Conservation (phyloP, 1,284 basidiomycete species). For the Sparassis latifolia region DNA sequence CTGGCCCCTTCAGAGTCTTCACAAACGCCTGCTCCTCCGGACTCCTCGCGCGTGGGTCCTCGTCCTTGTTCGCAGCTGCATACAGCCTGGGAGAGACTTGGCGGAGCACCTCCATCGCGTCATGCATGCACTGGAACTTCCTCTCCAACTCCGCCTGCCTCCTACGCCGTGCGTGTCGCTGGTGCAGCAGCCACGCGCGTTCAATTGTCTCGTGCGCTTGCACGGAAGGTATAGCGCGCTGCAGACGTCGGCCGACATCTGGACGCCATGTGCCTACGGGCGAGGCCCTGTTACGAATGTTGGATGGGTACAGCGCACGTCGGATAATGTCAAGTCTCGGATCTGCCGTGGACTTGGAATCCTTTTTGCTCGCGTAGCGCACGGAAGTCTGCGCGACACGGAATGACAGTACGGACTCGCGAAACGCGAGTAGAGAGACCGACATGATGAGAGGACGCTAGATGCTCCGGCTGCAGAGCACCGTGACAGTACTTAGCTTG, state of each 20-base stretch:
- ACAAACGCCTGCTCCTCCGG: slow-evolving; percentile 47
- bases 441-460: slow-evolving; percentile 11
- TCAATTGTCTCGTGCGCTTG: slow-evolving; percentile 94
- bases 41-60: slow-evolving; percentile 65
- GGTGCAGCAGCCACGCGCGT: slow-evolving; percentile 84
- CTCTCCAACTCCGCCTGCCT: slow-evolving; percentile 59
- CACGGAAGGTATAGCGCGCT: slow-evolving; percentile 70
- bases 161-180: slow-evolving; percentile 65
- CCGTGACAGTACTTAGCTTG: not conserved
- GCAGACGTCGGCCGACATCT: slow-evolving; percentile 63
- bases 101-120: slow-evolving; percentile 77
- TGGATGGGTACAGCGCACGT: slow-evolving; percentile 72
- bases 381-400: slow-evolving; percentile 30
- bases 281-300: slow-evolving; percentile 59
- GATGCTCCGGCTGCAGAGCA: not conserved
- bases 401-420: slow-evolving; percentile 22
- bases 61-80: slow-evolving; percentile 68
- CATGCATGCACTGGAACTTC: slow-evolving; percentile 73
- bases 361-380: slow-evolving; percentile 27
- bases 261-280: slow-evolving; percentile 81
- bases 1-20: slow-evolving; percentile 59
- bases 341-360: slow-evolving; percentile 34
- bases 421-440: slow-evolving; percentile 17
- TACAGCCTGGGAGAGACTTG: slow-evolving; percentile 62
- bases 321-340: slow-evolving; percentile 69